Evolutionary conservation across 1,284 basidiomycete species (phyloP), one percentile per base, ranked within the genome.

Genomic region (Pseudomicrostroma phylloplanum): DNA sequence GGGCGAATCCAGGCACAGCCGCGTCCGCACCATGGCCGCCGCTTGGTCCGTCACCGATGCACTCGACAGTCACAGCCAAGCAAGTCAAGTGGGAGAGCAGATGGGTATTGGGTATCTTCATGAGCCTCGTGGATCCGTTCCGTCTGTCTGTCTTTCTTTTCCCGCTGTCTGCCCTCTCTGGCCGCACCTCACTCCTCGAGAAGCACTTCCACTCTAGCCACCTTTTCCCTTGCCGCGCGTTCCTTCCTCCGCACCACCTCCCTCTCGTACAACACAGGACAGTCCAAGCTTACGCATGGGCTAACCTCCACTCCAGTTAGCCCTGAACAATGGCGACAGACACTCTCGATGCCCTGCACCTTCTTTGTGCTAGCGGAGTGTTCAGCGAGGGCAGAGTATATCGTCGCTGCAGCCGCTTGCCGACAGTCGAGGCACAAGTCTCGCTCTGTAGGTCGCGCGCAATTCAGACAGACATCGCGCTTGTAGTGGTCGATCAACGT

Each of bases 401-500:
- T 53, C 19, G 43, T 57, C 11, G 59, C 46, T 11, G 53, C 25
- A n/a, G 67, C 70, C 1, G 56, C 42, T 26, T 62, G 56, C 11
- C 61, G 59, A 51, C 68, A 71, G 60, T 76, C 72, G 40, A 66
- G 15, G 57, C 73, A 75, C 57, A 77, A 42, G 23, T 63, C 58
- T 71, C 86, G 81, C 3, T 80, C 78, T 1, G 88, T 85, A 42
- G 80, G 75, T 9, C 81, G 79, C 1, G 84, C 84, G 70, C 91
- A 93, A 8, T 86, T 81, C 41, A 89, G 73, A 78, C 91, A 93
- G 55, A 85, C 85, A 12, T 83, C 83, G 61, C 83, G 87, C n/a
- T 81, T 81, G 76, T 92, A 92, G 79, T 91, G 89, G 59, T 85
- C 86, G 68, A 89, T 85, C 55, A 92, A 87, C 73, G 85, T 85